These are phyloP conservation scores for Cylindrotheca fusiformis DNA, from an alignment of 108 stramenopile species.

Conservation along the genomic window DNA sequence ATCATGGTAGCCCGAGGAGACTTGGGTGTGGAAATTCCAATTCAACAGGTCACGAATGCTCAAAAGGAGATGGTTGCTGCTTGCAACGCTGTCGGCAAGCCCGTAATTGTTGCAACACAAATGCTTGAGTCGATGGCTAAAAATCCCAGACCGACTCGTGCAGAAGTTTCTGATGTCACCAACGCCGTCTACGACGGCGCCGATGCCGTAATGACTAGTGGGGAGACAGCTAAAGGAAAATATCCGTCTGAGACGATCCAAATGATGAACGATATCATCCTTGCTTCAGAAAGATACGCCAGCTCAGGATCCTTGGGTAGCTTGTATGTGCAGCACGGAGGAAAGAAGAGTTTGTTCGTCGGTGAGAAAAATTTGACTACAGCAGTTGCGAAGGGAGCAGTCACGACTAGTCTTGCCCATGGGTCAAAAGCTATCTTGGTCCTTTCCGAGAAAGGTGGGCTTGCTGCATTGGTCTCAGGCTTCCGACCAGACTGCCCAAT, in stretches of 20 bases:
- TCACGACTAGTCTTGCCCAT: constrained; percentile 87
- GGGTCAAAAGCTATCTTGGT: constrained; percentile 88
- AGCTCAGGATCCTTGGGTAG: constrained; percentile 24
- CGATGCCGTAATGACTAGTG: constrained; percentile 97
- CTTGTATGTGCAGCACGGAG: constrained; percentile 17
- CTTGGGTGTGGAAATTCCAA: constrained; percentile 92
- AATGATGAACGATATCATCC: constrained; percentile 92
- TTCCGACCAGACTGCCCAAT: constrained; percentile 79
- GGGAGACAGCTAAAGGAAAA: constrained; percentile 98
- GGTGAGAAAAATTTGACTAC: constrained; percentile 42
- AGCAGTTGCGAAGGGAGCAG: constrained; percentile 89
- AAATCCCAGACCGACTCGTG: constrained; percentile 97
- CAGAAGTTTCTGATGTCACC: constrained; percentile 97
- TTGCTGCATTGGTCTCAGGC: constrained; percentile 62
- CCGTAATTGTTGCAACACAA: constrained; percentile 98
- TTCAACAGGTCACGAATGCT: constrained; percentile 92
- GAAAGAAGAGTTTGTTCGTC: constrained; percentile 10
- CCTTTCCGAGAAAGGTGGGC: constrained; percentile 65
- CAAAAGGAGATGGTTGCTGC: constrained; percentile 98
- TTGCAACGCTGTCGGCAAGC: constrained; percentile 89
- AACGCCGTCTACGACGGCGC: constrained; percentile 99
- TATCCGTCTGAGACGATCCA: constrained; percentile 91
- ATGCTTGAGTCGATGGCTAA: constrained; percentile 98
- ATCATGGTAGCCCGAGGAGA: constrained; percentile 91
- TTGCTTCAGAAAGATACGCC: constrained; percentile 66